These are phyloP conservation scores for Dactylellina drechsleri DNA, from an alignment of 2,329 filamentous ascomycete species.

Conservation along the genomic window DNA sequence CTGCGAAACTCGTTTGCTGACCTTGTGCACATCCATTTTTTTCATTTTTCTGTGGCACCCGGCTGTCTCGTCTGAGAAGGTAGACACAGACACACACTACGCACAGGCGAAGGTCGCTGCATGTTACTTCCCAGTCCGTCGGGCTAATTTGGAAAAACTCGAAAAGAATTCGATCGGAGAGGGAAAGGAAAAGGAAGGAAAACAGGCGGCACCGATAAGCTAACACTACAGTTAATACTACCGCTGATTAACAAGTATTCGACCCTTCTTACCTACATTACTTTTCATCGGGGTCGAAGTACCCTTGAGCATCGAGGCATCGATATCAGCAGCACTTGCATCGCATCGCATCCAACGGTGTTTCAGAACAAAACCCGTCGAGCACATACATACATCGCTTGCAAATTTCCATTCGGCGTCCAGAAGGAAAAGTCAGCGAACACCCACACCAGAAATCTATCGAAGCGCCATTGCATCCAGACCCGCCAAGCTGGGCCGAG, in stretches of 20 bases:
- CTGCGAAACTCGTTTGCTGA: conserved; percentile 35
- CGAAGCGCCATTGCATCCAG: conserved; percentile 27
- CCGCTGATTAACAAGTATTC: not conserved
- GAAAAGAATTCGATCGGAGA: conserved; percentile 24
- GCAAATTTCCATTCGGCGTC: conserved; percentile 43
- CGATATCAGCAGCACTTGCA: conserved; percentile 1
- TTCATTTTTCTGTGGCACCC: conserved; percentile 40
- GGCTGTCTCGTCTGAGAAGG: conserved; percentile 44
- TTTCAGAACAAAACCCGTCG: conserved; percentile 28
- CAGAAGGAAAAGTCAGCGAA: conserved; percentile 21
- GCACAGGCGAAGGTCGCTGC: not conserved
- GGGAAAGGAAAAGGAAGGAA: conserved; percentile 23
- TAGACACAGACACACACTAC: conserved; percentile 5
- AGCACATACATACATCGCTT: not conserved
- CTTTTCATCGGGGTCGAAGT: conserved; percentile 6
- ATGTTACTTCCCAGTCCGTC: conserved; percentile 24
- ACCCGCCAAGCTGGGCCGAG: conserved; percentile 43
- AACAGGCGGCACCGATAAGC: conserved; percentile 41
- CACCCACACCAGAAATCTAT: conserved; percentile 11
- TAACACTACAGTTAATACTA: conserved; percentile 1
- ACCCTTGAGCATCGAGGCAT: not conserved
- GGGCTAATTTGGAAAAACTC: conserved; percentile 41
- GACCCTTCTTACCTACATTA: not conserved
- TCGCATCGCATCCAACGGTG: conserved; percentile 17
- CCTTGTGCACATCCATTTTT: conserved; percentile 14